phyloP scores from a whole-genome alignment of 2,329 filamentous ascomycete genomes.

The Alternaria burnsii region DNA sequence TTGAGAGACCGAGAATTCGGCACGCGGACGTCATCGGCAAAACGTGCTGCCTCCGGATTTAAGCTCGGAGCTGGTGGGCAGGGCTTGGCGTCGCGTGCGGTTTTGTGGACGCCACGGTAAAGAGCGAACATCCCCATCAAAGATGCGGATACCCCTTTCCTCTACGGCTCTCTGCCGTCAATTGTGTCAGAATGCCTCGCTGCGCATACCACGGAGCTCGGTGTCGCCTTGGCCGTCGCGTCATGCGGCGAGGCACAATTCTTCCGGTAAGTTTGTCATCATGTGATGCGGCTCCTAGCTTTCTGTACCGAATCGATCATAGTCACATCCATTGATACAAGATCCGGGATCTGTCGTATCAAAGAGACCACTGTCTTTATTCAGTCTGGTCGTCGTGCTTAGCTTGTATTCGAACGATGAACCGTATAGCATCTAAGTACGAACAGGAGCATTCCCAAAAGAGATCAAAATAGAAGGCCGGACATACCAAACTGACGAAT shows the following conservation, averaged over 20 bases:
- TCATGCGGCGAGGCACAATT: slow-evolving; percentile 36
- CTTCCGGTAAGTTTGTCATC: slow-evolving; percentile 45
- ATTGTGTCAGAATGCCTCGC: slow-evolving; percentile 13
- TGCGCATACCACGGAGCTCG: slow-evolving; percentile 15
- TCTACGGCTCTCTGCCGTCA: slow-evolving; percentile 36
- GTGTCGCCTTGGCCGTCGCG: slow-evolving; percentile 24
- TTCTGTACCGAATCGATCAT: neutral
- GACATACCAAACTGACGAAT: slow-evolving; percentile 74
- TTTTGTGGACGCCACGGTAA: slow-evolving; percentile 27
- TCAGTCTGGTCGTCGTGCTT: neutral
- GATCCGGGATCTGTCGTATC: neutral
- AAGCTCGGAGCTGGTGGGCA: slow-evolving; percentile 24
- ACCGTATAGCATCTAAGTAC: slow-evolving; percentile 16
- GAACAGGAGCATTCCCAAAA: slow-evolving; percentile 29
- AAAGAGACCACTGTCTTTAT: neutral
- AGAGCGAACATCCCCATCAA: slow-evolving; percentile 20
- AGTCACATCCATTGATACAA: neutral
- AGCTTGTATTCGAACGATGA: neutral
- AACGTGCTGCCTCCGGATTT: slow-evolving; percentile 27
- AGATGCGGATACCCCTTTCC: slow-evolving; percentile 36
- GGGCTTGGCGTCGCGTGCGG: slow-evolving; percentile 37
- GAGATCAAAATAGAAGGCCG: slow-evolving; percentile 68
- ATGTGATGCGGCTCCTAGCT: slow-evolving; percentile 34
- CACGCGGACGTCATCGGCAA: slow-evolving; percentile 39
- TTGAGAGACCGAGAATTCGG: slow-evolving; percentile 33